Evolutionary conservation across 192 early-diverging fungal species (phyloP), one percentile per base, ranked within the genome.

Genomic region (Borealophlyctis nickersoniae): DNA sequence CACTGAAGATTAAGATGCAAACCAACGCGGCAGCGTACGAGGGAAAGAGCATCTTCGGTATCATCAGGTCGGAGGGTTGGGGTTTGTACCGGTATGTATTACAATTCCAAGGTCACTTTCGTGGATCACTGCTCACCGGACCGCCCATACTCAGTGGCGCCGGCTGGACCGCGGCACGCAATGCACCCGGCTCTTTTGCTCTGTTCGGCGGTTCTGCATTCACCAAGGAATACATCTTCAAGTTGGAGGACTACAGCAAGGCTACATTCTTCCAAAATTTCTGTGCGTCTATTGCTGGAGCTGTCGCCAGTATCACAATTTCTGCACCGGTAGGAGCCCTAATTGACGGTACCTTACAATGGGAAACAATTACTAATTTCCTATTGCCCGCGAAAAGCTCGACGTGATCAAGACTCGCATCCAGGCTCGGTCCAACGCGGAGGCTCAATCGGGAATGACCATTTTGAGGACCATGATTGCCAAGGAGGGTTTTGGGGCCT

Each of bases 181-280:
- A 99, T 74, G 96, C 96, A 0, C 96, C 96, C 22, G 96, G 96
- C 22, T 95, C 93, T 29, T 99, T 99, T 80, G 95, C 96, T 16
- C 80, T 95, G 65, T 84, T 83, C 70, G 94, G 94, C 62, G 96
- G 90, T 13, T 91, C 92, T 34, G 94, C 95, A 11, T 78, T 94
- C 57, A 89, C 92, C 53, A 98, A 98, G 86, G 94, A 96, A 72
- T 87, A 89, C 83, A 64, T 91, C 34, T 97, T 97, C 75, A 81
- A 82, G 53, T 76, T 98, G 59, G 82, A 91, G 52, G 90, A 98
- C 71, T 96, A 94, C 77, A 85, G 77, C 80, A 88, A 91, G 76
- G 94, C 96, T n/a, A 93, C 96, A n/a, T 96, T 97, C 75, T 85
- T 94, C 73, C 96, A 98, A 69, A 97, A 96, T 89, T 96, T 96